A percentile compares a stretch with the other conserved stretches of the same genome.
Evolutionary conservation across 192 early-diverging fungal species (phyloP).

Genomic region (Cetraspora pellucida): DNA sequence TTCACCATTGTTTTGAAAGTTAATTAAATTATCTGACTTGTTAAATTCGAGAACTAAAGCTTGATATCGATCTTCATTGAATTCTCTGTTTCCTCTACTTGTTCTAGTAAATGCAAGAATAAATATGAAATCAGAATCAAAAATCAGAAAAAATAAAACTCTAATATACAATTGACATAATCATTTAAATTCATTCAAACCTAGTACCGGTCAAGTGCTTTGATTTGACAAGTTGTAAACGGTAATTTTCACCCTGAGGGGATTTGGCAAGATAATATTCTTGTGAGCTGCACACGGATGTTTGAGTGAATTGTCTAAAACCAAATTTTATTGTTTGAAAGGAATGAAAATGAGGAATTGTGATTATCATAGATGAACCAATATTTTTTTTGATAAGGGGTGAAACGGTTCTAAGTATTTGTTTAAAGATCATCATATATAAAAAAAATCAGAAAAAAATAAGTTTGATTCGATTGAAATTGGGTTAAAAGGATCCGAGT

Average conservation of each 20-base stretch:
- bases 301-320: not conserved
- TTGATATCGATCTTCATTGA: conserved; percentile 59
- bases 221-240: conserved; percentile 50
- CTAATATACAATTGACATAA: not conserved
- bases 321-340: too few relatives aligned
- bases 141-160: not conserved
- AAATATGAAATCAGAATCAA: not conserved
- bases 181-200: not conserved
- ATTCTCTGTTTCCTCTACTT: conserved; percentile 56
- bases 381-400: too few relatives aligned
- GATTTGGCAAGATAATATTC: conserved; percentile 29
- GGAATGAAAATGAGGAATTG: too few relatives aligned
- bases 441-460: too few relatives aligned
- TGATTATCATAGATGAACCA: too few relatives aligned
- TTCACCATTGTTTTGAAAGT: conserved; percentile 6
- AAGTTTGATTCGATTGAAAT: too few relatives aligned
- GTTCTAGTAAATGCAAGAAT: conserved; percentile 35
- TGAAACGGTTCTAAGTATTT: too few relatives aligned
- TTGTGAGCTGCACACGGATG: conserved; percentile 9
- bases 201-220: conserved; percentile 52
- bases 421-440: too few relatives aligned
- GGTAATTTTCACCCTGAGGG: conserved; percentile 38
- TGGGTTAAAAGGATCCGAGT: too few relatives aligned
- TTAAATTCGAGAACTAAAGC: conserved; percentile 46
- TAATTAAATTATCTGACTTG: not conserved